Evolutionary conservation across 805 yeast genomes (phyloP).

Genomic region (Pichia kluyveri): DNA sequence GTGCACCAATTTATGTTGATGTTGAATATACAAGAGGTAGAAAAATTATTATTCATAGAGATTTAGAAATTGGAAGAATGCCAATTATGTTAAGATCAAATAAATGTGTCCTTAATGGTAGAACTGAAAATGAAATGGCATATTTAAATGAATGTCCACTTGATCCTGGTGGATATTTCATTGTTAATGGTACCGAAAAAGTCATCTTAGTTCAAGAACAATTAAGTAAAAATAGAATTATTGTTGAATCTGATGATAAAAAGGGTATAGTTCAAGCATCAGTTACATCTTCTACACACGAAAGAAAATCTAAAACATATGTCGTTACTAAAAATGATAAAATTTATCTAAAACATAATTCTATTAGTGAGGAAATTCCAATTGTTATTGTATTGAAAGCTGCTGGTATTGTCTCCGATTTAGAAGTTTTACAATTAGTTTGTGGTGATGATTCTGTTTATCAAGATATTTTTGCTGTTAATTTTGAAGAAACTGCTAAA

Average conservation of each 20-base stretch:
- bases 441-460: constrained; percentile 84
- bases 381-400: constrained; percentile 90
- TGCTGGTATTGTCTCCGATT: constrained; percentile 86
- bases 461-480: constrained; percentile 87
- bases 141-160: constrained; percentile 85
- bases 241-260: constrained; percentile 95
- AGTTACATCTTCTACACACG: constrained; percentile 96
- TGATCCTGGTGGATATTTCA: constrained; percentile 98
- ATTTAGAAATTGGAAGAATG: constrained; percentile 94
- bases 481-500: constrained; percentile 88
- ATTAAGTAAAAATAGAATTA: constrained; percentile 90
- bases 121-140: constrained; percentile 80
- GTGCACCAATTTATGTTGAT: constrained; percentile 94
- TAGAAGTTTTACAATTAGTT: constrained; percentile 87
- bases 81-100: constrained; percentile 96
- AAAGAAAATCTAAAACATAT: constrained; percentile 93
- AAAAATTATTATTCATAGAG: constrained; percentile 81
- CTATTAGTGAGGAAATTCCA: constrained; percentile 91
- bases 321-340: constrained; percentile 86
- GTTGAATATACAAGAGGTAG: constrained; percentile 95
- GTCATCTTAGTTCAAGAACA: constrained; percentile 96
- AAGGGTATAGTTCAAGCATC: constrained; percentile 94
- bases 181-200: constrained; percentile 96
- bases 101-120: constrained; percentile 78
- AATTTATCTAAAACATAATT: constrained; percentile 88